phyloP scores from a whole-genome alignment of 2,329 filamentous ascomycete species.

The Dactylonectria estremocensis region DNA sequence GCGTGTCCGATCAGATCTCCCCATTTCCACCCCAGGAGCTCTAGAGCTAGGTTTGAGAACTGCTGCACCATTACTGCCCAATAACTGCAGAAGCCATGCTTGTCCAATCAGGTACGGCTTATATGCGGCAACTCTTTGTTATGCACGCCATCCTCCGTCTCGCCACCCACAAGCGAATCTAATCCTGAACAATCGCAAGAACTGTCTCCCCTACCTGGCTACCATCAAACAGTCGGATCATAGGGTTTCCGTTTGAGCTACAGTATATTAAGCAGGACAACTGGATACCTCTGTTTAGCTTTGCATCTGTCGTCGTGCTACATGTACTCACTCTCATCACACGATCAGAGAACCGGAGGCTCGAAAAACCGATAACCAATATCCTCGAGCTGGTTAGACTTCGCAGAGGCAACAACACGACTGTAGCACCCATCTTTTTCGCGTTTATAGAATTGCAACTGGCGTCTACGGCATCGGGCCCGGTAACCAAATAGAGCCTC shows the following conservation, averaged over 20 bases:
- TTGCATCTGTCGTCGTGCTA: slow-evolving; percentile 57
- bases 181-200: slow-evolving; percentile 41
- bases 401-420: slow-evolving; percentile 42
- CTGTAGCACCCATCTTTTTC: slow-evolving; percentile 35
- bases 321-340: slow-evolving; percentile 45
- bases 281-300: slow-evolving; percentile 56
- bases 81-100: slow-evolving; percentile 46
- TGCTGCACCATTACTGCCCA: slow-evolving; percentile 53
- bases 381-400: slow-evolving; percentile 41
- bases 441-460: slow-evolving; percentile 43
- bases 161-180: slow-evolving; percentile 53
- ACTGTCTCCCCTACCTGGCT: slow-evolving; percentile 48
- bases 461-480: slow-evolving; percentile 43
- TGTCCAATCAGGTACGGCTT: slow-evolving; percentile 40
- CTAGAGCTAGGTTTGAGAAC: slow-evolving; percentile 45
- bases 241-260: slow-evolving; percentile 48
- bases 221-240: slow-evolving; percentile 50
- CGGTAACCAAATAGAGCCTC: slow-evolving; percentile 9
- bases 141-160: slow-evolving; percentile 51
- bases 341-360: slow-evolving; percentile 32
- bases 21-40: slow-evolving; percentile 45
- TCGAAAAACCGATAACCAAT: slow-evolving; percentile 42
- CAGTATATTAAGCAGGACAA: slow-evolving; percentile 35
- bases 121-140: slow-evolving; percentile 47
- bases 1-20: slow-evolving; percentile 39